Evolutionary conservation across 371 early-diverging fungal species (phyloP), one percentile per base, ranked within the genome.

Genomic region (Mortierella sp.): DNA sequence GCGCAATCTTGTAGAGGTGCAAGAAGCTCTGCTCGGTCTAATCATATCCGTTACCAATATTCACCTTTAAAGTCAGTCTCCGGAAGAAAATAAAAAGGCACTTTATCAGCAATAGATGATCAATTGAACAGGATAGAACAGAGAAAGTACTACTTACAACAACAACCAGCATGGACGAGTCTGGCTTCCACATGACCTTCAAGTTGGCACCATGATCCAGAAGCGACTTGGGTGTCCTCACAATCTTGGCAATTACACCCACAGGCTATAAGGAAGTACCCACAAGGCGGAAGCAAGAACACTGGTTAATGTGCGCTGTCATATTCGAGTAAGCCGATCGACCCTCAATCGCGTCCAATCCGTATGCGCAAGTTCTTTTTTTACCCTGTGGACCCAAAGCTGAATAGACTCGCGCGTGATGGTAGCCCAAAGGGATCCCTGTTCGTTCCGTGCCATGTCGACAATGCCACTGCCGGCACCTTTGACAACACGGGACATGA

Each of bases 1-100:
- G 81, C 4, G 61, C 64, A 55, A 85, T 71, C 61, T 78, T 81
- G 77, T 85, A 85, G 3, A 85, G 69, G 61, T 85, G 86, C 37
- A 85, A 53, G 40, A 85, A 85, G 57, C 86, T 81, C 51, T 85
- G 86, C 51, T 85, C 86, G 31, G 86, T 85, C 86, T 85, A 72
- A 24, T 6, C 40, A 21, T 26, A 31, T 59, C 44, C 46, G 28
- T 31, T n/a, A 19, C n/a, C 34, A 31, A 57, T 21, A 21, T 40
- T 14, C 8, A 53, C 46, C 21, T 24, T 5, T n/a, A 6, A 28
- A 51, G 50, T 61, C 61, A 44, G 26, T 48, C 24, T 61, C 9
- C 13, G 2, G 6, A 31, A 46, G 59, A 48, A 48, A 34, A 5
- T 21, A 72, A n/a, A 0, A 50, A 19, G 73, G 13, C 28, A 24